phyloP scores from a whole-genome alignment of 345 rosid genomes.

The Aquilaria malaccensis region DNA sequence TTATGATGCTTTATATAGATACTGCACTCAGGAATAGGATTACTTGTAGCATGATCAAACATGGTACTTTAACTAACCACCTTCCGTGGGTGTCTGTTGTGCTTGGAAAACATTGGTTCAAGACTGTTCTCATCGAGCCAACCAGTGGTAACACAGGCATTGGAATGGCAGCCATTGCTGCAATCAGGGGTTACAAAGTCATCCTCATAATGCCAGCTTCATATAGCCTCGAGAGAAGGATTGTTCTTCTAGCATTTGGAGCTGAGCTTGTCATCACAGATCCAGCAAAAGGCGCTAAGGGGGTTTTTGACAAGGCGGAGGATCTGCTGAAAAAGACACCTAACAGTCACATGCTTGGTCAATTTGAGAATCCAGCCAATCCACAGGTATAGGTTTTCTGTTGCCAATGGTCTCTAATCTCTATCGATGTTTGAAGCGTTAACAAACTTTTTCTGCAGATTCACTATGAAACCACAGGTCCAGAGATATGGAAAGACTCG shows the following conservation, averaged over 20 bases:
- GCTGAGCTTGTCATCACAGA: slow-evolving; percentile 57
- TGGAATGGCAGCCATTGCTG: slow-evolving; percentile 62
- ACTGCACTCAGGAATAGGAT: not conserved
- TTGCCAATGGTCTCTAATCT: not conserved
- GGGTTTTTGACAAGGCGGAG: slow-evolving; percentile 34
- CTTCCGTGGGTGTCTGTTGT: not conserved
- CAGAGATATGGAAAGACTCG: slow-evolving; percentile 66
- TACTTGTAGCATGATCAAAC: not conserved
- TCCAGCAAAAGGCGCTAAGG: slow-evolving; percentile 34
- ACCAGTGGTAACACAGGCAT: slow-evolving; percentile 84
- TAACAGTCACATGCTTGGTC: slow-evolving; percentile 28
- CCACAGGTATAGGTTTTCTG: slow-evolving; percentile 36
- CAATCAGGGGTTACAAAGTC: slow-evolving; percentile 58
- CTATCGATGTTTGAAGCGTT: not conserved
- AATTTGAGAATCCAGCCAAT: slow-evolving; percentile 50
- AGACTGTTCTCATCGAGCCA: slow-evolving; percentile 49
- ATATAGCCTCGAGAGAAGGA: slow-evolving; percentile 55
- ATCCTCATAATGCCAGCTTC: slow-evolving; percentile 50
- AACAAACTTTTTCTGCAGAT: slow-evolving; percentile 28
- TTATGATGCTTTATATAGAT: not conserved
- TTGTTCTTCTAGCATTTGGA: slow-evolving; percentile 60
- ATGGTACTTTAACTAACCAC: not conserved
- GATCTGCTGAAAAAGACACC: slow-evolving; percentile 56
- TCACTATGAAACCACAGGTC: slow-evolving; percentile 67
- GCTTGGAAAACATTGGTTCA: not conserved